Evolutionary conservation across 1,139 yeast genomes (phyloP), one percentile per base, ranked within the genome.

Genomic region (Hyphopichia buzzinii): DNA sequence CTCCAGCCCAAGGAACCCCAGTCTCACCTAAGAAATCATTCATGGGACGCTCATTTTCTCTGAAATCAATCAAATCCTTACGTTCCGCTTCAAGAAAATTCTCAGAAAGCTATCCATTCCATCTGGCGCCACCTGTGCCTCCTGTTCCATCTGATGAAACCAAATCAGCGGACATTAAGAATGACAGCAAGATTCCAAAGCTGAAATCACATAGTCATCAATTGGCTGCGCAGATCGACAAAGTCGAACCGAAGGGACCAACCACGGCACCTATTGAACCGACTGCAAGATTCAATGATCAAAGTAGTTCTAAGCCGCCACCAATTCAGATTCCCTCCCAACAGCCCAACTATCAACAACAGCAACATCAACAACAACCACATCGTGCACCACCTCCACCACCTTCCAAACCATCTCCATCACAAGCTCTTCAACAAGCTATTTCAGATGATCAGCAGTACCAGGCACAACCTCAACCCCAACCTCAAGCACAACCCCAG

Each of bases 171-270:
- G 8, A 22, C 17, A 14, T 29, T 15, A 15, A 17, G 23, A 14
- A 26, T 34, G 48, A 23, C 31, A 42, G 10, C 13, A 49, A 44
- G n/a, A 64, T 70, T 28, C 76, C 77, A 3, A 71, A 70, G 42
- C 67, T 74, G 0, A 66, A 67, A 45, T 69, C 75, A 0, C 77
- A 71, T 47, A 67, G 58, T 36, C 55, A 59, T 32, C 67, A 74
- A 3, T 59, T 71, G 30, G 59, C 71, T 1, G 16, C 50, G 1
- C 49, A 60, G 33, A 40, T 54, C 2, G 52, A 54, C 7, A n/a
- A n/a, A n/a, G 39, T 40, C 3, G 57, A 55, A 23, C 44, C 52
- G 23, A 47, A 47, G 33, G 68, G 64, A 3, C 47, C 69, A 3
- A 58, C 70, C 2, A 70, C 76, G 0, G 75, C 75, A 0, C 77